Base-by-base conservation (phyloP, 2,329 filamentous ascomycete species). In the Ophioceras dolichostomum region DNA sequence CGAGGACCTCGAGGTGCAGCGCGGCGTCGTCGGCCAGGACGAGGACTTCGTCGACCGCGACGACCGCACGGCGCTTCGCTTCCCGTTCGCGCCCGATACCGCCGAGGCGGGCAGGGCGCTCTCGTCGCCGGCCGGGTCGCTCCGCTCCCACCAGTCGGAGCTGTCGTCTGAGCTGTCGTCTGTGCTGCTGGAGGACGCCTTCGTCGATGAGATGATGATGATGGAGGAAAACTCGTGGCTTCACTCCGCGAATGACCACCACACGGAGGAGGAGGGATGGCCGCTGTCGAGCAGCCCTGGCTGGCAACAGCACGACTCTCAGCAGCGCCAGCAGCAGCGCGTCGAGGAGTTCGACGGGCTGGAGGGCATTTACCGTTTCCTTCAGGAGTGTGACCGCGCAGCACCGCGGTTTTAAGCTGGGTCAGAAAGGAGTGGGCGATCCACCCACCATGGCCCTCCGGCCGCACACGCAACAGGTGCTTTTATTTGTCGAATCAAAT, bases 11-110 rank as follows among this genome's bases (percentile, higher is more conserved):
- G 83, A 82, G n/a, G 70, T 98, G 7, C 76, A 79, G 43, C 72
- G 86, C 37, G 91, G 91, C 2, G 63, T 83, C 4, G 73, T 96
- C 4, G 64, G 71, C 10, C 81, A 96, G 60, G 91, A 96, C 45
- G 44, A 58, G 22, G 77, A 80, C 14, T 94, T 94, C 48, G 51
- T 58, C 6, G 74, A 71, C 39, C 68, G 69, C 19, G 86, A 82
- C 8, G 76, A 77, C 1, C 68, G 82, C 2, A 70, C 91, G 45
- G 85, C 86, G 5, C 67, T 96, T 16, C 70, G 78, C 31, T 95
- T 94, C 49, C 89, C 89, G 1, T 94, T 86, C 50, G 88, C 88
- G 1, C 83, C 88, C 0, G 66, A 64, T 12, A 47, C 47, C 4
- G 44, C 53, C 8, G 43, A 35, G 19, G 32, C 39, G 6, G 39